phyloP scores from a whole-genome alignment of 75 land plant genomes.

The Larix kaempferi region DNA sequence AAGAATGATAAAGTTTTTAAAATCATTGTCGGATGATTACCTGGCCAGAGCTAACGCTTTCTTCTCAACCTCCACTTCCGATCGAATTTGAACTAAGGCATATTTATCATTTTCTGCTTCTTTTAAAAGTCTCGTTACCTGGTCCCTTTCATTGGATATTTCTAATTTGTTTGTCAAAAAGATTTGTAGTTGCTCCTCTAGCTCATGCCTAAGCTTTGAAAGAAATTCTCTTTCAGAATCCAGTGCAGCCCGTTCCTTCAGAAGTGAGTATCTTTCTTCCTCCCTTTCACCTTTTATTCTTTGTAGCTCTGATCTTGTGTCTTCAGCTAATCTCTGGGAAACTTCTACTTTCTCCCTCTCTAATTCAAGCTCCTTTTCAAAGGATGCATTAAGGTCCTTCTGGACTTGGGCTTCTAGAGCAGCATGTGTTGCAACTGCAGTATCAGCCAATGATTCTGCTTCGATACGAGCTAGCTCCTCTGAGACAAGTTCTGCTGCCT shows the following conservation, averaged over 20 bases:
- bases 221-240: conserved; percentile 80
- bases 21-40: conserved; percentile 21
- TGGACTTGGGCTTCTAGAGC: conserved; percentile 86
- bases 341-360: conserved; percentile 65
- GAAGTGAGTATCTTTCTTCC: conserved; percentile 47
- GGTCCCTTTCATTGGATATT: conserved; percentile 69
- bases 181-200: conserved; percentile 68
- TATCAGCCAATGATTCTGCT: conserved; percentile 89
- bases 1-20: background rate
- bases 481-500: conserved; percentile 72
- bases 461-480: conserved; percentile 96
- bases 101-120: conserved; percentile 66
- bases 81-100: conserved; percentile 46
- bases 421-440: conserved; percentile 85
- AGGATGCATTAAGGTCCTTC: conserved; percentile 68
- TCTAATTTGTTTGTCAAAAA: conserved; percentile 58
- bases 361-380: conserved; percentile 55
- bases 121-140: conserved; percentile 50
- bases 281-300: conserved; percentile 64
- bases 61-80: conserved; percentile 88
- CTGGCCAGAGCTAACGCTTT: conserved; percentile 89
- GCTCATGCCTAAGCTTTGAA: conserved; percentile 49
- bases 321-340: conserved; percentile 66
- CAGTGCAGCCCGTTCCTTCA: conserved; percentile 68
- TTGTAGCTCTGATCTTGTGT: conserved; percentile 59